Evolutionary conservation across 495 filamentous ascomycete genomes (phyloP).

Genomic region (Corynascus novoguineensis): DNA sequence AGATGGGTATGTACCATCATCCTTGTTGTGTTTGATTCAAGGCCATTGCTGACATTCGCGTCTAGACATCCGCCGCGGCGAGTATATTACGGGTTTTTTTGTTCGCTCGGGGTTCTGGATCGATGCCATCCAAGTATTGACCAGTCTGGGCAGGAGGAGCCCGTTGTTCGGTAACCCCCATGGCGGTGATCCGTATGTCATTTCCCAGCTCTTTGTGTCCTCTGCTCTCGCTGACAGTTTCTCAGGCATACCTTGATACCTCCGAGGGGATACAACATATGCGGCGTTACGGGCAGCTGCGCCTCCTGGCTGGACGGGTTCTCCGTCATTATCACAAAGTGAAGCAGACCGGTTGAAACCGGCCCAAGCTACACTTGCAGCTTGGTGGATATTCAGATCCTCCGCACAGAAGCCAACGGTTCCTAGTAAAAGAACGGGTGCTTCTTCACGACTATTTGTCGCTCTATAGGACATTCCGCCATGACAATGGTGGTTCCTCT

Average conservation of each 20-base stretch:
- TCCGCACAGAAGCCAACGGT: too few relatives aligned
- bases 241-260: slow-evolving; percentile 81
- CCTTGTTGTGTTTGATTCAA: neutral
- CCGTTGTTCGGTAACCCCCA: slow-evolving; percentile 74
- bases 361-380: neutral
- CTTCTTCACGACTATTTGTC: too few relatives aligned
- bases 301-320: slow-evolving; percentile 84
- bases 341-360: slow-evolving; percentile 18
- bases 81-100: slow-evolving; percentile 83
- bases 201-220: neutral
- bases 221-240: slow-evolving; percentile 1
- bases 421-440: too few relatives aligned
- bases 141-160: slow-evolving; percentile 79
- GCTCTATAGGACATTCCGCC: too few relatives aligned
- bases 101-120: slow-evolving; percentile 79
- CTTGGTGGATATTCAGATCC: too few relatives aligned
- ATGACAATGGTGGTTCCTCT: too few relatives aligned
- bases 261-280: slow-evolving; percentile 82
- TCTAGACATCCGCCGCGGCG: slow-evolving; percentile 73
- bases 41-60: slow-evolving; percentile 11
- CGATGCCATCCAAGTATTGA: slow-evolving; percentile 86
- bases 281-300: slow-evolving; percentile 78
- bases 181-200: slow-evolving; percentile 74
- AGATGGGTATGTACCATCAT: slow-evolving; percentile 57
- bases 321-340: slow-evolving; percentile 74